Conservation (phyloP, 2,329 filamentous ascomycete species). For the Fonsecaea nubica region DNA sequence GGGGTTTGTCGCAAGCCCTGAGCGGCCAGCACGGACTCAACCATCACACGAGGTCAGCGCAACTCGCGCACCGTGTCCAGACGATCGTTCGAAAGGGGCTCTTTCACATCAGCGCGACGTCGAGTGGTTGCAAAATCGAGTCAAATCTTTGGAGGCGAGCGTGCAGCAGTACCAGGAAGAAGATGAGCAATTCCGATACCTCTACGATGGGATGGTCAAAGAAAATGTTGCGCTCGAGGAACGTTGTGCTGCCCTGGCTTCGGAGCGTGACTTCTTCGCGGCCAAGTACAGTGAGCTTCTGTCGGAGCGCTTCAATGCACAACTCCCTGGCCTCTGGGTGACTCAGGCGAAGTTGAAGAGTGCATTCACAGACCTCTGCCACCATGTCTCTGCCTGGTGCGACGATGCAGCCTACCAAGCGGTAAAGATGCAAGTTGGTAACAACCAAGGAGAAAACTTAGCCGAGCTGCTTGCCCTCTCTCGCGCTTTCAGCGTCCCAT, state of each 20-base stretch:
- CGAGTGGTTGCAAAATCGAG: too few relatives aligned
- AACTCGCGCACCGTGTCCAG: too few relatives aligned
- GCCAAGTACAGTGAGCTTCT: neutral
- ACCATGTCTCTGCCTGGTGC: neutral
- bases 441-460: neutral
- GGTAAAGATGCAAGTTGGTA: neutral
- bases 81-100: too few relatives aligned
- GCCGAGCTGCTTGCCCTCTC: neutral
- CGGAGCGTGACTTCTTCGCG: neutral
- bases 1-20: too few relatives aligned
- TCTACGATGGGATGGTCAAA: too few relatives aligned
- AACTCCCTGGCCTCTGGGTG: neutral
- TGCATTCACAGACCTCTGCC: neutral
- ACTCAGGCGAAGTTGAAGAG: neutral
- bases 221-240: too few relatives aligned
- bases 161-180: too few relatives aligned
- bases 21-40: too few relatives aligned
- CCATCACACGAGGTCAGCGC: too few relatives aligned
- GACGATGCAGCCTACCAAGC: neutral
- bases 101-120: too few relatives aligned
- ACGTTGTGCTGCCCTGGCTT: neutral
- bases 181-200: too few relatives aligned
- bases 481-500: neutral
- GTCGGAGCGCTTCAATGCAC: neutral
- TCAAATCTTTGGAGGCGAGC: too few relatives aligned